These are phyloP conservation scores for Plectosphaerella sp. DNA, from an alignment of 2,329 filamentous ascomycete species.

Conservation along the genomic window DNA sequence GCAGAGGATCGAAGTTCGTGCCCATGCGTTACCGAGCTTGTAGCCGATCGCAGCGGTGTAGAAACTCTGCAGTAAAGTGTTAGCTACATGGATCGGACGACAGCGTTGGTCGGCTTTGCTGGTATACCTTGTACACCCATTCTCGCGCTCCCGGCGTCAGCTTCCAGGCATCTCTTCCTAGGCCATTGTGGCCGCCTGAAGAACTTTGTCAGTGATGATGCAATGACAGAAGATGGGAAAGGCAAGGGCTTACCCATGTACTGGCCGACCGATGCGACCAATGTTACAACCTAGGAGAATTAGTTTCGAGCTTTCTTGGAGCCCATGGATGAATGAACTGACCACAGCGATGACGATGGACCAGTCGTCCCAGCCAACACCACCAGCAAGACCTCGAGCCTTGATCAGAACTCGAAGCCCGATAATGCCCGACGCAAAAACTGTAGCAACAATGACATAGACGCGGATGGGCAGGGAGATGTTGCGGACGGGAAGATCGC, in stretches of 20 bases:
- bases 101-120: neutral
- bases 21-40: neutral
- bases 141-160: neutral
- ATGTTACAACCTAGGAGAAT: neutral
- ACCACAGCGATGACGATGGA: neutral
- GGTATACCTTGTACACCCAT: neutral
- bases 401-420: neutral
- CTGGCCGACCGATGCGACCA: neutral
- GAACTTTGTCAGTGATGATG: too few relatives aligned
- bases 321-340: neutral
- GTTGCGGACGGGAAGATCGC: neutral
- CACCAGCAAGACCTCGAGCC: neutral
- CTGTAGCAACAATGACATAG: neutral
- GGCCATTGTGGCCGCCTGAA: neutral
- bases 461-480: neutral
- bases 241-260: too few relatives aligned
- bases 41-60: neutral
- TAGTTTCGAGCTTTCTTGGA: neutral
- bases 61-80: neutral
- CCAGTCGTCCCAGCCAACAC: neutral
- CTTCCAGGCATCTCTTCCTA: neutral
- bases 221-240: too few relatives aligned
- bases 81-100: neutral
- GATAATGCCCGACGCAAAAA: neutral
- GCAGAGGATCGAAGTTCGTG: neutral